Base-by-base conservation (phyloP, 1,284 basidiomycete genomes). In the Fomitopsis pinicola region DNA sequence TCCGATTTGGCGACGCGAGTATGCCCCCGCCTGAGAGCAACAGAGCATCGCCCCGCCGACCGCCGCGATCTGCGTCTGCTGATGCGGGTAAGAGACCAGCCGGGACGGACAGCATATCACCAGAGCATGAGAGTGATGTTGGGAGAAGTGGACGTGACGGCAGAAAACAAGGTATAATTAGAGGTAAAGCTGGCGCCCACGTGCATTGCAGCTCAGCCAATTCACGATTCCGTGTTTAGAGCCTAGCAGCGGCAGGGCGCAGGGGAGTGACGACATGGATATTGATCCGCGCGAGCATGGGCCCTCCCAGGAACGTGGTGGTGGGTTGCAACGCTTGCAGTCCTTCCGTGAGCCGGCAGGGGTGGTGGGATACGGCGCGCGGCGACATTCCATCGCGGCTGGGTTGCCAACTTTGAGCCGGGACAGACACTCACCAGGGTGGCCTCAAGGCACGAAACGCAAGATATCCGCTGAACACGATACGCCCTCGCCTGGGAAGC, bases 381-480 rank as follows among this genome's bases (percentile, higher is more conserved):
- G 88, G 59, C 76, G 88, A 46, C 68, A 64, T 62, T 72, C 69
- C 55, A 67, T 69, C 59, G 71, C 68, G 68, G 68, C 68, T 71
- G 65, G 64, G 62, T 54, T 55, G 46, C 60, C 59, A 46, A 53
- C 44, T 59, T 35, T 65, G 60, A 54, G 50, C 57, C 54, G 42
- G 55, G 64, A 54, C 62, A 59, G 59, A 57, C 64, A 65, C 67
- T 72, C 69, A 61, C 75, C 48, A 35, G 77, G 74, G 62, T 70
- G 77, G 15, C 76, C 80, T 50, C 83, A 84, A 69, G 89, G 90
- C 62, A 85, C 82, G 61, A 93, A 93, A 74, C 83, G 91, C 66
- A 94, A 94, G 77, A 87, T 91, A 78, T 89, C 90, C 44, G 77
- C 78, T 64, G 89, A 91, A 78, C 81, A 85, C 64, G 76, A 77